Base-by-base conservation (phyloP, 192 early-diverging fungal species). In the Coemansia sp. region DNA sequence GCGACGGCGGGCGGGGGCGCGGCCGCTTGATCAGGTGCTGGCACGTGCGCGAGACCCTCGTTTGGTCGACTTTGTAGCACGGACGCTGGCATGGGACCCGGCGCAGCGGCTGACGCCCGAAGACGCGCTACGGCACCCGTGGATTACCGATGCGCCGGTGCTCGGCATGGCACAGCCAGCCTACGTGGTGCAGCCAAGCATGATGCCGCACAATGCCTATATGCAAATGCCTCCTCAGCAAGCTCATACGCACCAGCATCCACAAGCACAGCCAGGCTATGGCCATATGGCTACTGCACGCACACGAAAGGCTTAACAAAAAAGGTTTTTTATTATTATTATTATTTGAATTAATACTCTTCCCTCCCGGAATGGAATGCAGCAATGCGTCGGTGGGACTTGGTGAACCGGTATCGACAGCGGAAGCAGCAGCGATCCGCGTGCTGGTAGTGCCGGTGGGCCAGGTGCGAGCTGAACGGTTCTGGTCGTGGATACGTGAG, bases 21-120 rank as follows among this genome's bases (percentile, higher is more conserved):
- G 88, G 63, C 84, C 89, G 19, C 80, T 98, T 58, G 81, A 79
- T 7, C 80, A 84, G 36, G 84, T 79, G 13, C 59, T 86, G 47
- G 74, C 94, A 23, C 84, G 84, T 33, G 86, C 89, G 46, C 75
- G 75, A 45, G 96, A 98, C 61, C 72, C 78, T 44, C 57, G 79
- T 16, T 93, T 98, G 57, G 55, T 96, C 7, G 89, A 96, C 54
- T 98, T 98, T 80, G 81, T 98, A 42, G 48, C 80, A 36, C 76
- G 78, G 18, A 91, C 94, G 53, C 69, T 98, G 39, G 81, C 82
- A 15, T 98, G 96, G 96, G 90, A 94, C 61, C 93, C 96, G 7
- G 83, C 87, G 48, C 83, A 82, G 49, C 81, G 96, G 16, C 85
- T 98, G 82, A 90, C 82, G 20, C 93, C 96, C 23, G 75, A 80